Evolutionary conservation across 225 moss, liverwort and hornwort species (phyloP).

Genomic region (Asterella californica): DNA sequence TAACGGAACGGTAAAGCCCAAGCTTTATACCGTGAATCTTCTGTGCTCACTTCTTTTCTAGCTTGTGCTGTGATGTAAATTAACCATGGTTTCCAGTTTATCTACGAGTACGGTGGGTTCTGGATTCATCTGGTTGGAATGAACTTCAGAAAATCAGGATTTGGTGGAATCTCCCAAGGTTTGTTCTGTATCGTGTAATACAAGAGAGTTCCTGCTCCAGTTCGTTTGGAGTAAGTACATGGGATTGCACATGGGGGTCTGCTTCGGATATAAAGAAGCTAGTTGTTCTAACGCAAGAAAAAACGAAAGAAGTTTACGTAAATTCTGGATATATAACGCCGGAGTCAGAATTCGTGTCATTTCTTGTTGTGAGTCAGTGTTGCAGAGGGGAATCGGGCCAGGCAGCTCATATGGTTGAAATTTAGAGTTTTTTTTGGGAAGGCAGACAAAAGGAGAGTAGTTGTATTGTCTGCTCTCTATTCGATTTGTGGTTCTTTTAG

Average conservation of each 20-base stretch:
- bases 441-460: not conserved
- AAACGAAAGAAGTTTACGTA: too few relatives aligned
- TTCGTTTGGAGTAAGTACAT: not conserved
- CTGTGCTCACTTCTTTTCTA: not conserved
- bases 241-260: not conserved
- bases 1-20: conserved; percentile 32
- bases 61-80: not conserved
- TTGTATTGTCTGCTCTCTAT: not conserved
- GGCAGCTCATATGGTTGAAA: not conserved
- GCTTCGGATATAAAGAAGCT: too few relatives aligned
- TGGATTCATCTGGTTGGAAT: not conserved
- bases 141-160: not conserved
- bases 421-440: not conserved
- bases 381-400: not conserved
- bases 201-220: not conserved
- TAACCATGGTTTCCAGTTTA: not conserved
- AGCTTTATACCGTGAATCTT: not conserved
- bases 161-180: not conserved
- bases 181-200: not conserved
- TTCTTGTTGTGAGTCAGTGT: not conserved
- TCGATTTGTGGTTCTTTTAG: not conserved
- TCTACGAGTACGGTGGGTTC: not conserved
- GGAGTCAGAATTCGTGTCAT: too few relatives aligned
- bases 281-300: too few relatives aligned
- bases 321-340: too few relatives aligned